These are phyloP conservation scores for Coffea humblotiana DNA, from an alignment of 305 asterid genomes.

Conservation along the genomic window DNA sequence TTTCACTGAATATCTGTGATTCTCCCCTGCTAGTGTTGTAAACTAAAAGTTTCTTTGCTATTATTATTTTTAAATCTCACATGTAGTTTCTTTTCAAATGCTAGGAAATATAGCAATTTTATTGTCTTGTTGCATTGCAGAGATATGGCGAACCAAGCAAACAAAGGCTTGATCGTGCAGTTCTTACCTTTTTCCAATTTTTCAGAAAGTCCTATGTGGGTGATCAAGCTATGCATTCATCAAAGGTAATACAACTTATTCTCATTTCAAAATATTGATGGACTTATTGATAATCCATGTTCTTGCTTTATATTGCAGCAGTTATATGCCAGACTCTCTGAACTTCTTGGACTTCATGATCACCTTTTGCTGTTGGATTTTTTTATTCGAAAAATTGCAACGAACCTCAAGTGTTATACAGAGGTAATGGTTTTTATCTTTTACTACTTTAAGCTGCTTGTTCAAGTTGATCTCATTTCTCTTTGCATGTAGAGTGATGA, in stretches of 20 bases:
- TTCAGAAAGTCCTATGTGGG: slow-evolving; percentile 94
- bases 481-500: slow-evolving; percentile 72
- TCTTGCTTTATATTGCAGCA: slow-evolving; percentile 70
- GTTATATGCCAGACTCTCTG: slow-evolving; percentile 86
- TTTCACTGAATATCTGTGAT: not conserved
- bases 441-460: slow-evolving; percentile 18
- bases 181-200: slow-evolving; percentile 87
- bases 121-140: slow-evolving; percentile 32
- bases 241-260: slow-evolving; percentile 58
- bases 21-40: not conserved
- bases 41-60: not conserved
- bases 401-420: slow-evolving; percentile 86
- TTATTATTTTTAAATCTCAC: not conserved
- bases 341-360: slow-evolving; percentile 96
- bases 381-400: slow-evolving; percentile 81
- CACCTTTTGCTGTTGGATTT: slow-evolving; percentile 84
- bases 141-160: slow-evolving; percentile 86
- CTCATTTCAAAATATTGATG: slow-evolving; percentile 13
- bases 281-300: slow-evolving; percentile 27
- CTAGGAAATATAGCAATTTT: not conserved
- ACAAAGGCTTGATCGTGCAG: slow-evolving; percentile 96
- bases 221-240: slow-evolving; percentile 97
- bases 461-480: slow-evolving; percentile 17
- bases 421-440: slow-evolving; percentile 49
- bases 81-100: not conserved